Evolutionary conservation across 2,329 filamentous ascomycete species (phyloP).

Genomic region (Alternaria conjuncta): DNA sequence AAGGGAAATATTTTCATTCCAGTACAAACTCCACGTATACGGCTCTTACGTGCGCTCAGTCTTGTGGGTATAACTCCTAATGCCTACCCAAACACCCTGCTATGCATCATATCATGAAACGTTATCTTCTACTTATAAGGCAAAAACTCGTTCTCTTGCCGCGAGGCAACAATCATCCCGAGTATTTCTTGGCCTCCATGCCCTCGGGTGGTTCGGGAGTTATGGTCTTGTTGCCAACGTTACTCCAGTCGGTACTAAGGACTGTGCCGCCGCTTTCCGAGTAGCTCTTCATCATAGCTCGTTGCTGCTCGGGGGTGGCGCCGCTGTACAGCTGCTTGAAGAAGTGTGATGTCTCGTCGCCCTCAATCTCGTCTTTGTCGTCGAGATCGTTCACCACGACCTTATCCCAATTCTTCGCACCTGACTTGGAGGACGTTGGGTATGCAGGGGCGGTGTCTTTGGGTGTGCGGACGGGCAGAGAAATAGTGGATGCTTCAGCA

Average conservation of each 20-base stretch:
- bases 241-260: constrained; percentile 88
- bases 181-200: constrained; percentile 74
- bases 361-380: constrained; percentile 61
- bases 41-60: background rate
- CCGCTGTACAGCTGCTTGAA: constrained; percentile 88
- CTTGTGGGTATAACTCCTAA: background rate
- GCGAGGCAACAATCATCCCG: background rate
- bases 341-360: constrained; percentile 76
- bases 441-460: constrained; percentile 64
- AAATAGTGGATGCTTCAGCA: constrained; percentile 15
- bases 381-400: constrained; percentile 62
- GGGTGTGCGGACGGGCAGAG: constrained; percentile 26
- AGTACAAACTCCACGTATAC: background rate
- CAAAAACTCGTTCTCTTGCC: background rate
- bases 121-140: background rate
- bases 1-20: background rate
- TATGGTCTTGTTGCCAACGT: constrained; percentile 76
- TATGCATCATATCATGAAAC: constrained; percentile 5
- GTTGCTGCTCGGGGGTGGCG: constrained; percentile 77
- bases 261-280: constrained; percentile 92
- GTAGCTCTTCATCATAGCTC: constrained; percentile 98
- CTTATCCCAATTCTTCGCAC: constrained; percentile 92
- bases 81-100: constrained; percentile 9
- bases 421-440: constrained; percentile 82
- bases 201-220: constrained; percentile 78